A percentile compares a stretch with the other conserved stretches of the same genome.
phyloP scores from a whole-genome alignment of 768 basidiomycete species.

The Boletus barrowsii region DNA sequence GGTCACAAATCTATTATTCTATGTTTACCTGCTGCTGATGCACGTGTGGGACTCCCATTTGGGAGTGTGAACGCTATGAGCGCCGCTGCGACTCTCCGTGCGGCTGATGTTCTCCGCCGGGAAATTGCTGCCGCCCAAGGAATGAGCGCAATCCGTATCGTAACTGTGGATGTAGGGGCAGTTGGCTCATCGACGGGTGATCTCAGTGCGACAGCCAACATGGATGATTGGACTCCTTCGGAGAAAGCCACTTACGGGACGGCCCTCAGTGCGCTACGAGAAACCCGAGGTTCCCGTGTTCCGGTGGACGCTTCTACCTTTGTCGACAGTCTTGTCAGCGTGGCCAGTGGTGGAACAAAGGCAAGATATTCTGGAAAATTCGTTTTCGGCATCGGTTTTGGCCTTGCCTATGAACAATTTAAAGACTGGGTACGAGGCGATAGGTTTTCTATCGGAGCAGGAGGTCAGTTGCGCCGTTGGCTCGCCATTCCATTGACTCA shows the following conservation, averaged over 20 bases:
- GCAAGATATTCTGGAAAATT: conserved; percentile 36
- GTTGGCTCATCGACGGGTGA: conserved; percentile 32
- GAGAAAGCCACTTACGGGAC: conserved; percentile 72
- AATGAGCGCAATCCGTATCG: conserved; percentile 51
- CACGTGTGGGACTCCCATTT: conserved; percentile 73
- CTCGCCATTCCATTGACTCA: not conserved
- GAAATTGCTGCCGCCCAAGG: conserved; percentile 69
- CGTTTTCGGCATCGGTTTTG: conserved; percentile 45
- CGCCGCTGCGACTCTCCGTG: conserved; percentile 69
- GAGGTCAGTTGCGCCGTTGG: conserved; percentile 48
- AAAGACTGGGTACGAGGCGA: conserved; percentile 63
- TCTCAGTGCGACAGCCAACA: conserved; percentile 43
- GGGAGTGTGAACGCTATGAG: conserved; percentile 66
- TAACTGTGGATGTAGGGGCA: conserved; percentile 71
- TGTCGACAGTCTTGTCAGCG: conserved; percentile 53
- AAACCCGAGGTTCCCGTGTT: conserved; percentile 43
- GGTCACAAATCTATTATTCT: conserved; percentile 52
- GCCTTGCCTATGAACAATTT: conserved; percentile 37
- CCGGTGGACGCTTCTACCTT: conserved; percentile 58
- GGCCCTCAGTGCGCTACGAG: conserved; percentile 54
- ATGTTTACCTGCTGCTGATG: conserved; percentile 71
- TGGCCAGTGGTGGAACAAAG: conserved; percentile 56
- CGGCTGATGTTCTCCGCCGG: conserved; percentile 67
- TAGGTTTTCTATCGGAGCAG: conserved; percentile 72
- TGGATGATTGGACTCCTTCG: conserved; percentile 71